Percentiles rank a stretch among this genome's conserved stretches.
phyloP scores from a whole-genome alignment of 306 rosid species.

The apple (Malus domestica) region ASM211411v1 NC_041802.1:21201501-21202000 shows the following conservation, averaged over 20 bases:
- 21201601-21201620: background rate
- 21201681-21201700: background rate
- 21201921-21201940: constrained; percentile 86
- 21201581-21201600: background rate
- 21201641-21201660: background rate
- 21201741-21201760: constrained; percentile 97
- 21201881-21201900: constrained; percentile 93
- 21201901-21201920: constrained; percentile 48
- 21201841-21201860: constrained; percentile 94
- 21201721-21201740: constrained; percentile 14
- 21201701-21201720: background rate
- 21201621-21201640: background rate
- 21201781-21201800: constrained; percentile 87
- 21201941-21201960: constrained; percentile 92
- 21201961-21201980: constrained; percentile 80
- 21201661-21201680: background rate
- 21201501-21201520: background rate
- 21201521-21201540: background rate
- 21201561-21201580: background rate
- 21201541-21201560: background rate
- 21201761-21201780: constrained; percentile 88
- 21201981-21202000: constrained; percentile 92
- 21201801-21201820: constrained; percentile 81
- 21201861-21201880: constrained; percentile 95
- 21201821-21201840: constrained; percentile 80